Evolutionary conservation across 2,329 filamentous ascomycete species (phyloP).

Genomic region (Zymoseptoria passerinii): DNA sequence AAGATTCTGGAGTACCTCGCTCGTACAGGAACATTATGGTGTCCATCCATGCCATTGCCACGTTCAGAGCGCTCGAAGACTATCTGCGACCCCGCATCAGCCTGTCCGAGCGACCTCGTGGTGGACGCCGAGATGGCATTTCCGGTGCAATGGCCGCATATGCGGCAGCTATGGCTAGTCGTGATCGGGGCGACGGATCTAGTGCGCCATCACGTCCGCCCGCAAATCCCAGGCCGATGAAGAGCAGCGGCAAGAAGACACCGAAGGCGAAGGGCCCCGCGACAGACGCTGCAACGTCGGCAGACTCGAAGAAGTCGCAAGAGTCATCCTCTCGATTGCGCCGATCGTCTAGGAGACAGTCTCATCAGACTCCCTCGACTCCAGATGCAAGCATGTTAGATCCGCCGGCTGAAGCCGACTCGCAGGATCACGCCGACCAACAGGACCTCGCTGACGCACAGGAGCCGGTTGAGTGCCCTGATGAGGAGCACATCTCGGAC

Average conservation of each 20-base stretch:
- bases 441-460: constrained; percentile 44
- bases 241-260: constrained; percentile 18
- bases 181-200: constrained; percentile 19
- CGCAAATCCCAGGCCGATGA: constrained; percentile 26
- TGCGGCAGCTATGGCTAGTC: constrained; percentile 62
- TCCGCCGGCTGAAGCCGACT: background rate
- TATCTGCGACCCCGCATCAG: constrained; percentile 87
- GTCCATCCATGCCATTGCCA: constrained; percentile 95
- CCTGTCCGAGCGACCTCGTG: constrained; percentile 60
- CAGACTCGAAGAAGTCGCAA: constrained; percentile 15
- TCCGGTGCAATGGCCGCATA: constrained; percentile 66
- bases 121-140: constrained; percentile 51
- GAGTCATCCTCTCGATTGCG: constrained; percentile 20
- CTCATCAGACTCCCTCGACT: constrained; percentile 21
- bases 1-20: constrained; percentile 80
- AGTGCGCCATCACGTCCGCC: constrained; percentile 25
- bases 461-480: constrained; percentile 79
- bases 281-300: constrained; percentile 15
- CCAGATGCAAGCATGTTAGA: background rate
- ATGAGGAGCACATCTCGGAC: constrained; percentile 75
- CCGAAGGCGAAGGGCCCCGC: constrained; percentile 18
- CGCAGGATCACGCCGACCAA: background rate
- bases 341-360: constrained; percentile 27
- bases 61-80: constrained; percentile 93
- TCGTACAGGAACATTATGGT: constrained; percentile 94